phyloP scores from a whole-genome alignment of 1,284 basidiomycete species.

The Agroathelia rolfsii region DNA sequence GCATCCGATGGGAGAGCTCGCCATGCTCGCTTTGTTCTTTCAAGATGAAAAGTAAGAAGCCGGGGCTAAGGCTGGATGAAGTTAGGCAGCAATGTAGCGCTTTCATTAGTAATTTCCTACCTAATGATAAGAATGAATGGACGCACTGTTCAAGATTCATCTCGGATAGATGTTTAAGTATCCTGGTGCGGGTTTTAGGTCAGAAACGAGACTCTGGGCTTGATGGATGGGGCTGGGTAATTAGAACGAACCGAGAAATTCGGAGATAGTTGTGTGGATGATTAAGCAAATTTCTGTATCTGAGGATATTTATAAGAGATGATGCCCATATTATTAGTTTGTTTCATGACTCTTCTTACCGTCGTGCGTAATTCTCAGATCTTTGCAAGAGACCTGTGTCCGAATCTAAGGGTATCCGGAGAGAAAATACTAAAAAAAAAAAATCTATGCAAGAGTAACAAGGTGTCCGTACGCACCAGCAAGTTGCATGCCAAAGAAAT shows the following conservation, averaged over 20 bases:
- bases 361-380: constrained; percentile 57
- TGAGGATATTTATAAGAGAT: constrained; percentile 1
- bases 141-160: constrained; percentile 52
- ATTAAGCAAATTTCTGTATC: constrained; percentile 1
- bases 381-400: constrained; percentile 43
- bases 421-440: constrained; percentile 1
- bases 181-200: too few relatives aligned
- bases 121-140: too few relatives aligned
- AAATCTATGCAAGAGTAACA: constrained; percentile 39
- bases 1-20: too few relatives aligned
- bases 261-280: constrained; percentile 69
- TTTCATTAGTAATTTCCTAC: too few relatives aligned
- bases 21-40: constrained; percentile 55
- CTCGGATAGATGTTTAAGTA: constrained; percentile 68
- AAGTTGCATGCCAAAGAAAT: constrained; percentile 66
- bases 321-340: constrained; percentile 42
- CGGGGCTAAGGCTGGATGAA: constrained; percentile 51
- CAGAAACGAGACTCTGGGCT: too few relatives aligned
- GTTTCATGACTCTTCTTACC: constrained; percentile 60
- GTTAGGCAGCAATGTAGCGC: too few relatives aligned
- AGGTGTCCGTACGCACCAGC: constrained; percentile 57
- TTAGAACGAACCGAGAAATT: too few relatives aligned
- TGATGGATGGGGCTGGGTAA: too few relatives aligned
- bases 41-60: constrained; percentile 61
- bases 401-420: constrained; percentile 1